phyloP scores from a whole-genome alignment of 2,329 filamentous ascomycete genomes.

The Emergomyces africanus region DNA sequence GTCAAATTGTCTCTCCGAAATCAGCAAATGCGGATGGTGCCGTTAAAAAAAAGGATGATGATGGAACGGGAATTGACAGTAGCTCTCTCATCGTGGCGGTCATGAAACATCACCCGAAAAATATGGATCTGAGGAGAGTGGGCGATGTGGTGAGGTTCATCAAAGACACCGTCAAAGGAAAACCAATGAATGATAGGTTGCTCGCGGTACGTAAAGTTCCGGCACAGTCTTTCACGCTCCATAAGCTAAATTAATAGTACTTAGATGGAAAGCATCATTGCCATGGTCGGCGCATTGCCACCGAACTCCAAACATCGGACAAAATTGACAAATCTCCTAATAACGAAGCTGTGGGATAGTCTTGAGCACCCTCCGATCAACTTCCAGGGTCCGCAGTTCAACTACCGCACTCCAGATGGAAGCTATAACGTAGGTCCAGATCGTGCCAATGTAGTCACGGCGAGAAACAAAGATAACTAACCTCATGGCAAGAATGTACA shows the following conservation, averaged over 20 bases:
- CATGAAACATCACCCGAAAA: slow-evolving; percentile 5
- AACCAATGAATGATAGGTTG: slow-evolving; percentile 4
- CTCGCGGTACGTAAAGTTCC: slow-evolving; percentile 2
- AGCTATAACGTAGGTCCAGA: slow-evolving; percentile 4
- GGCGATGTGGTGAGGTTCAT: slow-evolving; percentile 2
- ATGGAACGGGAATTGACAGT: slow-evolving; percentile 1
- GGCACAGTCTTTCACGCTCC: neutral
- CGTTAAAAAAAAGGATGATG: neutral
- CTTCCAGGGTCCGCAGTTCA: slow-evolving; percentile 17
- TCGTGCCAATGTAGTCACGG: neutral
- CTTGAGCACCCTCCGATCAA: slow-evolving; percentile 22
- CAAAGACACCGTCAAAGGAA: slow-evolving; percentile 3
- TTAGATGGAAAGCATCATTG: slow-evolving; percentile 18
- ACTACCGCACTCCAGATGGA: slow-evolving; percentile 20
- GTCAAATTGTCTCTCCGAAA: neutral
- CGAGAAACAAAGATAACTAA: neutral
- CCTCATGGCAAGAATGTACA: slow-evolving; percentile 7
- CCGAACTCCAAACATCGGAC: slow-evolving; percentile 12
- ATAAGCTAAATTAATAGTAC: neutral
- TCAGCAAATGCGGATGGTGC: neutral
- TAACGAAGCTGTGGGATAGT: slow-evolving; percentile 20
- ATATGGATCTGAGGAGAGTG: slow-evolving; percentile 3
- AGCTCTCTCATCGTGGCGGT: slow-evolving; percentile 1
- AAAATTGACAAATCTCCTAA: slow-evolving; percentile 16
- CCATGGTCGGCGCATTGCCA: slow-evolving; percentile 16